phyloP scores from a whole-genome alignment of 257 asterid species.

The Osmanthus fragrans region DNA sequence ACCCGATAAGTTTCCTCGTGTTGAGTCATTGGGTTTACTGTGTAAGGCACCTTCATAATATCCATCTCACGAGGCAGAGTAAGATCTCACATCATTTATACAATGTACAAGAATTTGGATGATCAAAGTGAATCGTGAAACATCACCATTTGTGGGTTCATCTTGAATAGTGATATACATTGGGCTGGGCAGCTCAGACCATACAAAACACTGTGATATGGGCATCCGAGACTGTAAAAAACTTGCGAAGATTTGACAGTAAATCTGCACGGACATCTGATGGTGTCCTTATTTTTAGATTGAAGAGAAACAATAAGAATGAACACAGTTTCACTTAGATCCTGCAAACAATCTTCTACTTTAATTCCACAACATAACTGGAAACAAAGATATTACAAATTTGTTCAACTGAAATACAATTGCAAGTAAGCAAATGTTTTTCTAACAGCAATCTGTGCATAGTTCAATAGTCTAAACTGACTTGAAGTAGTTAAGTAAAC shows the following conservation, averaged over 20 bases:
- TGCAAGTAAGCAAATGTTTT: conserved; percentile 21
- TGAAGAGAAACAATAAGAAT: not conserved
- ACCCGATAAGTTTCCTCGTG: too few relatives aligned
- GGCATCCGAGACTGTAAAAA: not conserved
- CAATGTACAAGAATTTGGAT: not conserved
- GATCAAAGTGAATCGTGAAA: not conserved
- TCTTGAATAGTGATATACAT: not conserved
- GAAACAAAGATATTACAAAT: conserved; percentile 6
- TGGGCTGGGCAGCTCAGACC: not conserved
- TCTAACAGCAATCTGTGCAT: conserved; percentile 25
- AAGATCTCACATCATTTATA: too few relatives aligned
- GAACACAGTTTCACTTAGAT: not conserved
- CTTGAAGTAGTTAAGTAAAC: conserved; percentile 17
- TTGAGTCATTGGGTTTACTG: too few relatives aligned
- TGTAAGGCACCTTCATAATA: too few relatives aligned
- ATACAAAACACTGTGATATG: not conserved
- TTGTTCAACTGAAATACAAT: conserved; percentile 23
- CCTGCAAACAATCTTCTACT: conserved; percentile 11
- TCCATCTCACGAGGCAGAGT: too few relatives aligned
- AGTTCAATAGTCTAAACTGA: conserved; percentile 1
- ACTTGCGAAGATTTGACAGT: not conserved
- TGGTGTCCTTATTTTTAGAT: not conserved
- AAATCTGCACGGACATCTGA: not conserved
- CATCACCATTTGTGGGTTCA: not conserved
- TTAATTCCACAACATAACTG: conserved; percentile 14